Percentiles rank a stretch among this genome's conserved stretches.
Evolutionary conservation across 1,139 yeast genomes (phyloP).

Genomic region (Geotrichum citri-aurantii): DNA sequence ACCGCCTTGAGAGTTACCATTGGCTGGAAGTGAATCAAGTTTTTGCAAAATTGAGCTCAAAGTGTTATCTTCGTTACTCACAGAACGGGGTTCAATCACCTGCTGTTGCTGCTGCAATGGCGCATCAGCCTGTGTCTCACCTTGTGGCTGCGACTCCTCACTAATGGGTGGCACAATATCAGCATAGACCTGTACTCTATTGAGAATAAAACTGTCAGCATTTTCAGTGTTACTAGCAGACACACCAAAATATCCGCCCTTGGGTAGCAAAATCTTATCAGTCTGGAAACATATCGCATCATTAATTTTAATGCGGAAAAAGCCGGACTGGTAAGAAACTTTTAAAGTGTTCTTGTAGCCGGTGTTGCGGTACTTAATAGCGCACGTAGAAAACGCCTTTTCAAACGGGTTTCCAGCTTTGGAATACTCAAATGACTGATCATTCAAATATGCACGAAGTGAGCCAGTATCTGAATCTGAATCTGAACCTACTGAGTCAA

Average conservation of each 20-base stretch:
- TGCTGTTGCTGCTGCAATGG: conserved; percentile 2
- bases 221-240: conserved; percentile 34
- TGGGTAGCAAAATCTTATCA: conserved; percentile 33
- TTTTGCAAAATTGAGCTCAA: conserved; percentile 21
- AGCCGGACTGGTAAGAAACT: conserved; percentile 32
- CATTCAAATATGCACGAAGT: conserved; percentile 39
- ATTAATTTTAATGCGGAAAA: conserved; percentile 37
- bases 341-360: conserved; percentile 31
- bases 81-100: conserved; percentile 4
- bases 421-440: conserved; percentile 30
- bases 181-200: conserved; percentile 21
- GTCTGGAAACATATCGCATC: conserved; percentile 37
- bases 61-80: conserved; percentile 14
- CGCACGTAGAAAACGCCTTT: conserved; percentile 37
- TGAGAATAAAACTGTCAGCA: conserved; percentile 34
- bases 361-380: conserved; percentile 36
- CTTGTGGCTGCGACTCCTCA: conserved; percentile 6
- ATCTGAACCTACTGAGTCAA: conserved; percentile 30
- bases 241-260: conserved; percentile 34
- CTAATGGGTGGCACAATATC: conserved; percentile 20
- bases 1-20: not conserved
- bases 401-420: conserved; percentile 19
- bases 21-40: conserved; percentile 14
- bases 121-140: not conserved
- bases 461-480: conserved; percentile 28